These are phyloP conservation scores for Colletotrichum navitas DNA, from an alignment of 2,329 filamentous ascomycete genomes.

Conservation along the genomic window DNA sequence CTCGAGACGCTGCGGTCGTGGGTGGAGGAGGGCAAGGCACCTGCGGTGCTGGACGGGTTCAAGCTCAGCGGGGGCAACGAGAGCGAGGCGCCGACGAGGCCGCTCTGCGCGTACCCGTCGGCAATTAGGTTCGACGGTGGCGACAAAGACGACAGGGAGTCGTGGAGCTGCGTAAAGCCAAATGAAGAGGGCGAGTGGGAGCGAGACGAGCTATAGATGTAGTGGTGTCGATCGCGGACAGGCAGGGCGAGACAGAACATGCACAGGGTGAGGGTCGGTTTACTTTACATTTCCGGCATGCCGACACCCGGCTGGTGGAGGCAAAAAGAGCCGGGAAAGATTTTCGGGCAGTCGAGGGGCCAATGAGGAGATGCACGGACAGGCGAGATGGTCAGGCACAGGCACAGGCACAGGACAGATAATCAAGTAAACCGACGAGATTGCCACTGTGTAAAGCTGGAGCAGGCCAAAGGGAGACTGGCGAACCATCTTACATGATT, in stretches of 20 bases:
- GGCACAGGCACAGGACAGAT: no score
- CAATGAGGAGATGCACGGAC: background rate
- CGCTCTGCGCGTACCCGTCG: conserved; percentile 36
- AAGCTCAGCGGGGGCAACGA: conserved; percentile 36
- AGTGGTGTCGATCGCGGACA: background rate
- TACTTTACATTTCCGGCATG: background rate
- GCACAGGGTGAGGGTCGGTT: background rate
- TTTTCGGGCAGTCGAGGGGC: background rate
- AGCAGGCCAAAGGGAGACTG: background rate
- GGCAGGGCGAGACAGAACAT: background rate
- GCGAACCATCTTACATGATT: background rate
- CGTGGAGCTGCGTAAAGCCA: conserved; percentile 31
- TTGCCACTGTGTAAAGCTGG: no score
- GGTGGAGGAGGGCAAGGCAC: conserved; percentile 34
- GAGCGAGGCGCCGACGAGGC: conserved; percentile 33
- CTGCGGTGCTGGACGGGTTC: conserved; percentile 29
- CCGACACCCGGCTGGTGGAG: background rate
- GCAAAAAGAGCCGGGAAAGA: background rate
- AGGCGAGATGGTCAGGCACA: background rate
- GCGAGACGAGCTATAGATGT: conserved; percentile 4
- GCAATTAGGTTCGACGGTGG: conserved; percentile 24
- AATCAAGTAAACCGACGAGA: background rate
- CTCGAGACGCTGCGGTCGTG: conserved; percentile 36
- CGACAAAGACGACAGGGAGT: conserved; percentile 19
- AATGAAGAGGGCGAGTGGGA: background rate